Conservation (phyloP, 495 filamentous ascomycete genomes). For the Hypoxylon fragiforme region DNA sequence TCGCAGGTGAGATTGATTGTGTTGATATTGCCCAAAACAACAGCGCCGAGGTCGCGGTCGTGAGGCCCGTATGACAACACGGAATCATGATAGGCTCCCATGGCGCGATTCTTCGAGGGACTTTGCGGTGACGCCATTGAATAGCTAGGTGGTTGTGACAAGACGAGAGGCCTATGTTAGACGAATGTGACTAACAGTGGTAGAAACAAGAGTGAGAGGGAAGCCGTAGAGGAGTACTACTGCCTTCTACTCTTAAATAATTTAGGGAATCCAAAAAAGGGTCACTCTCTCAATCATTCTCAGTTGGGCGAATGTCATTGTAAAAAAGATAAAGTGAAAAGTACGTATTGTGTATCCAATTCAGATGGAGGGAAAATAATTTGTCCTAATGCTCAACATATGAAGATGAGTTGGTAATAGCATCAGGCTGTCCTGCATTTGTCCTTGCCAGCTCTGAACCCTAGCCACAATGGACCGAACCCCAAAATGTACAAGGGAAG, state of each 20-base stretch:
- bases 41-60: background rate
- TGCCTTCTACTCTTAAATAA: too few relatives aligned
- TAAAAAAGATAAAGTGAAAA: too few relatives aligned
- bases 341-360: too few relatives aligned
- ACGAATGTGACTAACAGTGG: too few relatives aligned
- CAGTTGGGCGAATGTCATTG: too few relatives aligned
- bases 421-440: background rate
- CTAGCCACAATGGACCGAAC: background rate
- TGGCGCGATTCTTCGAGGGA: background rate
- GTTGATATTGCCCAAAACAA: conserved; percentile 2
- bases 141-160: background rate
- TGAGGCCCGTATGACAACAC: background rate
- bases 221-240: too few relatives aligned
- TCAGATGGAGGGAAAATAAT: too few relatives aligned
- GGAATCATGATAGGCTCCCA: conserved; percentile 1
- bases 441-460: background rate
- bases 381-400: conserved; percentile 1
- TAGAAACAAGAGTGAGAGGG: too few relatives aligned
- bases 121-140: background rate
- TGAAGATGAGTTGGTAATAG: background rate
- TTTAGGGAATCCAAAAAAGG: too few relatives aligned
- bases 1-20: conserved; percentile 4
- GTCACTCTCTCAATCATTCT: too few relatives aligned
- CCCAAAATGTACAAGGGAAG: background rate
- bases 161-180: background rate